Evolutionary conservation across 768 basidiomycete genomes (phyloP), one percentile per base, ranked within the genome.

Genomic region (Lentinula guzmanii): DNA sequence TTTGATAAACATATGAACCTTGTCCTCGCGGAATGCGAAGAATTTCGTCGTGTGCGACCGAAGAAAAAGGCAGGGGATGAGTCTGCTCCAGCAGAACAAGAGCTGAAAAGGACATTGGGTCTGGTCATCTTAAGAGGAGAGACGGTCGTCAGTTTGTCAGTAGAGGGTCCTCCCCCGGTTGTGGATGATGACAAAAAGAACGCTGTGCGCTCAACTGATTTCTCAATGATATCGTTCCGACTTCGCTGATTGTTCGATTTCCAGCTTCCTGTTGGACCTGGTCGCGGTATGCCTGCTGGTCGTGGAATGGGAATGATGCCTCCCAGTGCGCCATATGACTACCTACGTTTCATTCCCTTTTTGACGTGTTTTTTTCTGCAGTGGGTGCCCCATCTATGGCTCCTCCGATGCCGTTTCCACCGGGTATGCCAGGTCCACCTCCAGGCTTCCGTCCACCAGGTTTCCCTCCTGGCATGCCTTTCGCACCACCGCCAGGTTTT

Each of bases 1-100:
- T 99, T 98, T 73, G 97, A 99, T 79, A 89, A 92, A 70, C 97
- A 99, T 76, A 99, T 98, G 97, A 99, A 99, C 77, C 82, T 99
- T 67, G 97, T 99, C 50, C 78, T 99, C 59, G 95, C 96, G 15
- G 97, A 98, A 68, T 98, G 95, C 71, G 97, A 99, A 75, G 97
- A 99, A 76, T 99, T 98, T 72, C 79, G 97, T 69, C 86, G 91
- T 65, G 87, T 98, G 45, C 79, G 91, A 65, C 90, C 90, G 42
- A 98, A 98, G 82, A 94, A 94, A 80, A 91, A 96, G 78, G 71
- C 84, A 13, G 91, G 91, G 31, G 87, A 86, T 76, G 91, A 88
- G 71, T 82, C 85, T 4, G 85, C 83, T 6, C 84, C 85, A 4
- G 45, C 58, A 1, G 85, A 87, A 72, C 93, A 96, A 74, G 95